phyloP scores from a whole-genome alignment of 306 rosid genomes.

The Rosa lucieae region DNA sequence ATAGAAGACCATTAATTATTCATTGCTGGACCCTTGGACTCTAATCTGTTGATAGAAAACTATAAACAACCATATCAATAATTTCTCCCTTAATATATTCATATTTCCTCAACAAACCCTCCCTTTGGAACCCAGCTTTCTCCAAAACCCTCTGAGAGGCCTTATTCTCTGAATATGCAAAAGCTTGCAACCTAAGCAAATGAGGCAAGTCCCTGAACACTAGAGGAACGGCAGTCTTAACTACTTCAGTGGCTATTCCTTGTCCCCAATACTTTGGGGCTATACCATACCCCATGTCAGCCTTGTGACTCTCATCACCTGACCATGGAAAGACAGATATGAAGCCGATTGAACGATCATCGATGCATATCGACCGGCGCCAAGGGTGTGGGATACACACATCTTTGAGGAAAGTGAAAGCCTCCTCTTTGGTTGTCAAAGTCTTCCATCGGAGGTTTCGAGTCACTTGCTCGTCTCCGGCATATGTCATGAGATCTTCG shows the following conservation, averaged over 20 bases:
- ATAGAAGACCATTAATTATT: neutral
- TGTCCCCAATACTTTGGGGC: slow-evolving; percentile 51
- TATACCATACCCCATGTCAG: slow-evolving; percentile 48
- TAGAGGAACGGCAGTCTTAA: slow-evolving; percentile 39
- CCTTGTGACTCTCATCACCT: slow-evolving; percentile 46
- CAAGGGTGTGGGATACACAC: slow-evolving; percentile 67
- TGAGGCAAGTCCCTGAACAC: slow-evolving; percentile 45
- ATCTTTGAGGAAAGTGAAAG: slow-evolving; percentile 49
- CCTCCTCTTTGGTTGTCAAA: slow-evolving; percentile 49
- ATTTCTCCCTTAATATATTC: slow-evolving; percentile 35
- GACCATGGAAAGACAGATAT: slow-evolving; percentile 34
- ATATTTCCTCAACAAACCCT: slow-evolving; percentile 59
- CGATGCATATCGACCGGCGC: slow-evolving; percentile 52
- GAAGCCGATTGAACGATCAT: slow-evolving; percentile 47
- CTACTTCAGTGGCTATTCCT: slow-evolving; percentile 50
- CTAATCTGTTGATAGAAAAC: slow-evolving; percentile 42
- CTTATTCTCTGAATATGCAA: slow-evolving; percentile 34
- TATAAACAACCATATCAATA: slow-evolving; percentile 38
- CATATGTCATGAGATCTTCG: slow-evolving; percentile 56
- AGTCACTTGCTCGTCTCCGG: slow-evolving; percentile 55
- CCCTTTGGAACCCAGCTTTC: slow-evolving; percentile 57
- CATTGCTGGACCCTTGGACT: neutral
- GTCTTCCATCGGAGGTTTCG: slow-evolving; percentile 36
- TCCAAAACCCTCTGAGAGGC: slow-evolving; percentile 70
- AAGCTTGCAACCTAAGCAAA: slow-evolving; percentile 52